Base-by-base conservation (phyloP, 2,329 filamentous ascomycete genomes). In the Teratosphaeriaceae sp. region DNA sequence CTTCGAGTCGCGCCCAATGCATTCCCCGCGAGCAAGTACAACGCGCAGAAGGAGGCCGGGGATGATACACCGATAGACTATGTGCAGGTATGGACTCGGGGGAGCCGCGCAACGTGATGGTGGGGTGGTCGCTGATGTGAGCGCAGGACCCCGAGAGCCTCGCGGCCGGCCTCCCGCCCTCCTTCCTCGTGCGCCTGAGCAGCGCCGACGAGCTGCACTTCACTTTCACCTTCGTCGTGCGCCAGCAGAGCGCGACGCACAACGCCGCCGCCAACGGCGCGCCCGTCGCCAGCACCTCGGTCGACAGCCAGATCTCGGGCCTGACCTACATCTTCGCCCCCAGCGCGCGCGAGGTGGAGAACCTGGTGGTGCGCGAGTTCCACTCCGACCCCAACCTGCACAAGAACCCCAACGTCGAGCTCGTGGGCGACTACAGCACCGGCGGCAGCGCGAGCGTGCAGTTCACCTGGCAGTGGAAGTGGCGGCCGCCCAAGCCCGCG, bases 381-480 rank as follows among this genome's bases (percentile, higher is more conserved):
- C 88, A 97, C 55, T 88, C 90, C 52, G 88, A 98, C 60, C 92
- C 92, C 1, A 98, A 98, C 60, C 72, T 98, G 43, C 92, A 98
- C 71, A 97, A 94, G 63, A 97, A 96, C 61, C 78, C 88, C 42
- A 97, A 97, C 61, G 92, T 98, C 29, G 85, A 94, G 58, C 75
- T 97, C 34, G 82, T 98, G n/a, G 92, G 92, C 2, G 88, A 95
- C 63, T 96, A 85, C 61, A 76, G 79, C 2, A 98, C 92, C 0
- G 80, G 76, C 23, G 89, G 90, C n/a, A 86, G 74, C 57, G 72
- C 84, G 5, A 90, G 87, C 1, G 83, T 94, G 22, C 82, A 88
- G 24, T 96, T 96, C 61, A 84, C 90, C 51, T 98, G 90, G 88
- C 82, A 84, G 6, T 98, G 92, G 92, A 92, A 84, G 71, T 98